phyloP scores from a whole-genome alignment of 2,329 filamentous ascomycete genomes.

The Pyrenophora graminea region DNA sequence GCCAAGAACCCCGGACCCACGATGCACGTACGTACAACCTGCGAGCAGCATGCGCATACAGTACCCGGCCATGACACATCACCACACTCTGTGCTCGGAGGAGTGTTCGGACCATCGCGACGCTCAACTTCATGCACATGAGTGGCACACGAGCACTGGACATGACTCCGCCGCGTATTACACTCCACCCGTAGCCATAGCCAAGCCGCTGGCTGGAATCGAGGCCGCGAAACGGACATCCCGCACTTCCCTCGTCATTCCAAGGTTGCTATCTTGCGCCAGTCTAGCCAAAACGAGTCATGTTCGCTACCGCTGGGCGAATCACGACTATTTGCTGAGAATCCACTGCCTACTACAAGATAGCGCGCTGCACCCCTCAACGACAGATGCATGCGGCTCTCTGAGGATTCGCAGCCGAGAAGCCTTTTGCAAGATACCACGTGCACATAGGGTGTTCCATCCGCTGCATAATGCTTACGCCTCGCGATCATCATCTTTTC shows the following conservation, averaged over 20 bases:
- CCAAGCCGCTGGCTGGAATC: slow-evolving; percentile 10
- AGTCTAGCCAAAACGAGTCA: slow-evolving; percentile 27
- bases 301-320: slow-evolving; percentile 17
- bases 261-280: slow-evolving; percentile 12
- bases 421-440: slow-evolving; percentile 3
- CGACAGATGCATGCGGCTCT: slow-evolving; percentile 21
- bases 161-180: not conserved
- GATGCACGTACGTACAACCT: not conserved
- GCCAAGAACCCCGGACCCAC: not conserved
- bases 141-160: slow-evolving; percentile 5
- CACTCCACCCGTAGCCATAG: not conserved
- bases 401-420: not conserved
- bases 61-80: not conserved
- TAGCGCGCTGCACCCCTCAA: slow-evolving; percentile 23
- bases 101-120: slow-evolving; percentile 8
- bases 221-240: not conserved
- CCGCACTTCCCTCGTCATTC: slow-evolving; percentile 21
- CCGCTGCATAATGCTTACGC: not conserved
- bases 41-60: not conserved
- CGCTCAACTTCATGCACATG: not conserved
- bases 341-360: slow-evolving; percentile 19
- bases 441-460: slow-evolving; percentile 7
- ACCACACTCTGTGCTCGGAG: not conserved
- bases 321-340: slow-evolving; percentile 33
- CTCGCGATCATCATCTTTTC: not conserved